Evolutionary conservation across 768 basidiomycete species (phyloP), one percentile per base, ranked within the genome.

Genomic region (Suillus brevipes): DNA sequence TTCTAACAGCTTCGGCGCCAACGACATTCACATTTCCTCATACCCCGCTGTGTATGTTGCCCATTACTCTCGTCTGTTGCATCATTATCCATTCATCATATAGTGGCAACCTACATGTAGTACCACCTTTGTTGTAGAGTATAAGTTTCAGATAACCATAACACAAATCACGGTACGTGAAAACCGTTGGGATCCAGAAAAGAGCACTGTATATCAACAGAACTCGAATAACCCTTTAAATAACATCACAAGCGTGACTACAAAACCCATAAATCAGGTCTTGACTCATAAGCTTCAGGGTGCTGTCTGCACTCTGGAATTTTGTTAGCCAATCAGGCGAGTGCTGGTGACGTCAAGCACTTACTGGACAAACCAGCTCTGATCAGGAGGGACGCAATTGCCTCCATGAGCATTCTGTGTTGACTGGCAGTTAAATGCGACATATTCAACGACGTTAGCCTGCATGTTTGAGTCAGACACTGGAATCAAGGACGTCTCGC

Each of bases 381-480:
- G 78, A 68, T 84, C 79, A 59, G 69, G 74, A 18, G 83, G 81
- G 28, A 84, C 79, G 67, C 83, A 84, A 58, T 80, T 74, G 1
- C 83, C 84, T 10, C 83, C 84, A 64, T 84, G 81, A 2, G 84
- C 83, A 62, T 84, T 84, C 75, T 83, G 79, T 5, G 78, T 75
- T 0, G 82, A 72, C 69, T 83, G 80, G 70, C 83, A 85, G 68
- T 82, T 83, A 20, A 74, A 76, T 0, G 84, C 81, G 37, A 85
- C 69, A 62, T 73, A 81, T 66, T 81, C 75, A 36, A 83, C 67
- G 60, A 81, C 66, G 49, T 70, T 62, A n/a, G 81, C 77, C 81
- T 82, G 45, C 20, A n/a, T 20, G 61, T 14, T 37, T 18, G 36
- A 42, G 61, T 52, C 18, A 55, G 34, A n/a, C 20, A 50, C 34